Conservation (phyloP, 805 yeast species). For the Schizosaccharomyces pombe region ASM294v3 CU329670.1:4886501-4887000, state of each 20-base stretch:
- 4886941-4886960: slow-evolving; percentile 52
- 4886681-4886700: slow-evolving; percentile 74
- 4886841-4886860: slow-evolving; percentile 83
- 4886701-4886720: slow-evolving; percentile 94
- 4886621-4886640: slow-evolving; percentile 22
- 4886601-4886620: slow-evolving; percentile 82
- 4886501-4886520: slow-evolving; percentile 90
- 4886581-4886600: slow-evolving; percentile 91
- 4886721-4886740: slow-evolving; percentile 82
- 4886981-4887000: slow-evolving; percentile 40
- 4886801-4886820: slow-evolving; percentile 93
- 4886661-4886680: slow-evolving; percentile 46
- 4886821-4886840: slow-evolving; percentile 83
- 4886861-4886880: slow-evolving; percentile 97
- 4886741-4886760: slow-evolving; percentile 98
- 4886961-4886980: slow-evolving; percentile 41
- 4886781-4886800: slow-evolving; percentile 92
- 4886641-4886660: slow-evolving; percentile 35
- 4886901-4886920: slow-evolving; percentile 56
- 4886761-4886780: slow-evolving; percentile 88
- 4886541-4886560: slow-evolving; percentile 78
- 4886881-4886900: slow-evolving; percentile 86
- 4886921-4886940: slow-evolving; percentile 64
- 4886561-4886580: slow-evolving; percentile 94
- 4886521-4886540: slow-evolving; percentile 86